Evolutionary conservation across 495 filamentous ascomycete genomes (phyloP).

Genomic region (Astrothelium subdiscretum): DNA sequence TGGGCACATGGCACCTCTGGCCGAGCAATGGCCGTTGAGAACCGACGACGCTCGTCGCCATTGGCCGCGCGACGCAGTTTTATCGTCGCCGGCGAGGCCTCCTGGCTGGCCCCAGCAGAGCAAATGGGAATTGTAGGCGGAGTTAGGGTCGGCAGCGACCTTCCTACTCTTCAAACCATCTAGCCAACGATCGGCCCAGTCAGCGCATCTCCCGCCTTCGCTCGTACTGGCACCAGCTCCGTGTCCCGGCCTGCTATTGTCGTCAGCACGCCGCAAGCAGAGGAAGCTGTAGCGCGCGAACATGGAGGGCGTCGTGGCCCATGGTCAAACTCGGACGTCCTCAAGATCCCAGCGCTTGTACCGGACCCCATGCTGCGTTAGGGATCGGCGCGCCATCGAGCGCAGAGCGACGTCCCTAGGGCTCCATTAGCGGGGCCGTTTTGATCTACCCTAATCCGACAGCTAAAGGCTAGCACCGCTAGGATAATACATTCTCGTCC

Average conservation of each 20-base stretch:
- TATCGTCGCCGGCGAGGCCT: background rate
- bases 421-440: conserved; percentile 2
- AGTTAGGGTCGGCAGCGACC: background rate
- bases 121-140: background rate
- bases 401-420: background rate
- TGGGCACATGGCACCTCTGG: background rate
- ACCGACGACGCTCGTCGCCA: background rate
- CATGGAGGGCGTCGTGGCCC: background rate
- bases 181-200: conserved; percentile 1
- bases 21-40: background rate
- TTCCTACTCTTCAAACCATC: background rate
- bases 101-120: background rate
- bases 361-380: background rate
- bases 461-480: background rate
- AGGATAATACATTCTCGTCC: conserved; percentile 2
- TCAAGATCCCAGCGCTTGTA: background rate
- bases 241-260: background rate
- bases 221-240: background rate
- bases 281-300: background rate
- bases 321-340: background rate
- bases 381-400: conserved; percentile 1
- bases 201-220: background rate
- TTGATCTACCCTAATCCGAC: background rate
- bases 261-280: background rate
- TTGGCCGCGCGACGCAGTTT: background rate